These are phyloP conservation scores for Suillus sp. DNA, from an alignment of 768 basidiomycete species.

Conservation along the genomic window DNA sequence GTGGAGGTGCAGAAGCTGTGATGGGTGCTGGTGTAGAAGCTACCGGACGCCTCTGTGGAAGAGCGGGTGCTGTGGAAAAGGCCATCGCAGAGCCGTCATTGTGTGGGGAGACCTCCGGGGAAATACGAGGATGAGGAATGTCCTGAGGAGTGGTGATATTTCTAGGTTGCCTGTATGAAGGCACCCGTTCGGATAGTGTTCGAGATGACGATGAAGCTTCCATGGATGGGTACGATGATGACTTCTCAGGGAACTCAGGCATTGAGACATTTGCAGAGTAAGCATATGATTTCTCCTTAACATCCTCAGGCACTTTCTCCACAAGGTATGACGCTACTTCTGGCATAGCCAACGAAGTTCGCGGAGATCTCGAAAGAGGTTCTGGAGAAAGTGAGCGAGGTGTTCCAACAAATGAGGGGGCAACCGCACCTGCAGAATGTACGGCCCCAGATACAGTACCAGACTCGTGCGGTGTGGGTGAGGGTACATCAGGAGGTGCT, in stretches of 20 bases:
- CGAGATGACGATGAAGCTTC: not conserved
- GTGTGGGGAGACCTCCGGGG: not conserved
- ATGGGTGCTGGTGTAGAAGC: not conserved
- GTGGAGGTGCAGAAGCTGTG: not conserved
- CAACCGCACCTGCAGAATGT: not conserved
- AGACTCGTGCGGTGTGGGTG: not conserved
- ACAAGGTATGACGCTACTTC: not conserved
- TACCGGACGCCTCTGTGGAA: not conserved
- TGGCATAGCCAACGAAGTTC: not conserved
- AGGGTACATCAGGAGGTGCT: not conserved
- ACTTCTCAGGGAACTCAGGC: not conserved
- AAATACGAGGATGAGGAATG: too few relatives aligned
- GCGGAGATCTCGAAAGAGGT: not conserved
- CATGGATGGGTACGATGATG: not conserved
- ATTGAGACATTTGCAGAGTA: not conserved
- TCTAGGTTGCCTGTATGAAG: not conserved
- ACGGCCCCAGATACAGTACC: not conserved
- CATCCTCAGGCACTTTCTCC: not conserved
- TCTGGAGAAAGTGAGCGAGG: not conserved
- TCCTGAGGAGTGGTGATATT: not conserved
- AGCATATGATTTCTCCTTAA: not conserved
- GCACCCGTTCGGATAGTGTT: not conserved
- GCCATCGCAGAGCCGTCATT: not conserved
- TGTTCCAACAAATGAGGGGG: too few relatives aligned
- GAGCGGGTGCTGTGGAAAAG: not conserved